Evolutionary conservation across 1,284 basidiomycete species (phyloP), one percentile per base, ranked within the genome.

Genomic region (Kwoniella shivajii): DNA sequence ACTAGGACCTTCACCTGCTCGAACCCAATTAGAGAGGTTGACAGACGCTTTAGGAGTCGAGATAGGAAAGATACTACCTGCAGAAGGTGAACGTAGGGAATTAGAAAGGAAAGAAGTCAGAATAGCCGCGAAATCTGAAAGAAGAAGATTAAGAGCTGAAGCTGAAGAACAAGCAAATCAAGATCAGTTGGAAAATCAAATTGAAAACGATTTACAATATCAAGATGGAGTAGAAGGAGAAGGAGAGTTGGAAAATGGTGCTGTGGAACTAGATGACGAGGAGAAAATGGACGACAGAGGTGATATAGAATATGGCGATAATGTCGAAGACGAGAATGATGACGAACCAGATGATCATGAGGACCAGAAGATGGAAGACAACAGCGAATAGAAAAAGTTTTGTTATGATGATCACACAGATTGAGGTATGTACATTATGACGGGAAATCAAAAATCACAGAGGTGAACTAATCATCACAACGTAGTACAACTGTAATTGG

Each of bases 41-140:
- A 64, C 69, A 16, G 76, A 78, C 57, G 73, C 75, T 3, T 61
- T 78, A 14, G 76, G 76, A 11, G 75, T 78, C 1, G 72, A 75
- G 43, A 63, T 65, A 3, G 75, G 75, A 6, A 54, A 62, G 3
- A 72, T 78, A 9, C 63, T 53, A 5, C 67, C 68, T 13, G 55
- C 58, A n/a, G 73, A 75, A 52, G 67, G 61, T 6, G 67, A 74
- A 46, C 44, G 63, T 38, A 51, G 73, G 14, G 71, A 73, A 53
- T 63, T 63, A 4, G 61, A 68, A 56, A 64, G 71, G 11, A 64
- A 61, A 4, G 58, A 50, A 9, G 60, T 50, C 16, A 59, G 66
- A 18, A 60, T 59, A 16, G 66, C 64, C 48, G 64, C 61, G 48
- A 59, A 66, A 45, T 44, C 44, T 1, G 48, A 50, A 48, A 66